Percentiles rank a stretch among this genome's conserved stretches.
Conservation (phyloP, 179 eudicot species). For the Silene coronaria region DNA sequence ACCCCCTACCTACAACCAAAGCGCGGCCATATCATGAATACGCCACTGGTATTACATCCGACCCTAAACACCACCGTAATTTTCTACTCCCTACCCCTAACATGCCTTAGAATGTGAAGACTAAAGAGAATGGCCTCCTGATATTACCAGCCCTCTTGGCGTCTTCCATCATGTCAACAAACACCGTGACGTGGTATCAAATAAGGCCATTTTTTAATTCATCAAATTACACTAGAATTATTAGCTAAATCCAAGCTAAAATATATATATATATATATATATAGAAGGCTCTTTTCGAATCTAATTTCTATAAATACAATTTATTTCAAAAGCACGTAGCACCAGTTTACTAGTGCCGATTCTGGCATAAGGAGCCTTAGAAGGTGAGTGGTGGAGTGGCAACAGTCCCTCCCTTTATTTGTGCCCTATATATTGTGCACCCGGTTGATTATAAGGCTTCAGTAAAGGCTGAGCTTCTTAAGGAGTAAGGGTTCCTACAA, state of each 20-base stretch:
- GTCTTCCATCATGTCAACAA: background rate
- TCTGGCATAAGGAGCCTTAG: background rate
- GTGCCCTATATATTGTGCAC: background rate
- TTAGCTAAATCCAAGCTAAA: too few relatives aligned
- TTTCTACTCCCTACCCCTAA: too few relatives aligned
- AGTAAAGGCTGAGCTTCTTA: background rate
- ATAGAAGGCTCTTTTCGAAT: too few relatives aligned
- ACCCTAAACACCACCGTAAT: too few relatives aligned
- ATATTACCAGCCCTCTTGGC: too few relatives aligned
- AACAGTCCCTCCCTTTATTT: background rate
- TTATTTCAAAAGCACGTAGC: background rate
- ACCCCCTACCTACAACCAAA: too few relatives aligned
- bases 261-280: too few relatives aligned
- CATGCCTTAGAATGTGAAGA: too few relatives aligned
- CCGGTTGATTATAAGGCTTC: background rate
- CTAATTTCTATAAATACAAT: background rate
- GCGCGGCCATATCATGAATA: too few relatives aligned
- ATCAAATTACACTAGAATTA: background rate
- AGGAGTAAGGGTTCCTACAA: slow-evolving; percentile 25
- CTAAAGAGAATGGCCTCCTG: too few relatives aligned
- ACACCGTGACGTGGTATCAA: background rate
- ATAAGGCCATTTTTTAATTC: background rate
- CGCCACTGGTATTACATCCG: too few relatives aligned
- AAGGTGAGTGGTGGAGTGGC: background rate
- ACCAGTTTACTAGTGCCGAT: background rate